Percentiles rank a stretch among this genome's conserved stretches.
Conservation (phyloP, 306 rosid genomes). For the Pyrus communis region DNA sequence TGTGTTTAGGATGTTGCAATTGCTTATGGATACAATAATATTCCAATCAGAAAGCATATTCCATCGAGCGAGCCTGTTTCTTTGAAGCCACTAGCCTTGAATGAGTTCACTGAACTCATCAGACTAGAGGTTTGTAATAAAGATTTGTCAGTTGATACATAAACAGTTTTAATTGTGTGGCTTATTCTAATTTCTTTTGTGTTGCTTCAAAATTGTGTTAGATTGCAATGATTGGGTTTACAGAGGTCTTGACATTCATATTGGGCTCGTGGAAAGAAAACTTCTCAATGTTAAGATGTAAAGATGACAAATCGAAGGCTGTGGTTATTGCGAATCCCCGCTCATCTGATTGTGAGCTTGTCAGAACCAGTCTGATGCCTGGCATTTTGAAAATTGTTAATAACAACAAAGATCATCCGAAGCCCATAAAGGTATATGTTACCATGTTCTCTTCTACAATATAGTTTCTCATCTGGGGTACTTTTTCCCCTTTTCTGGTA, state of each 20-base stretch:
- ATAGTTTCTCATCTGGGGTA: background rate
- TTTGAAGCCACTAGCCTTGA: conserved; percentile 64
- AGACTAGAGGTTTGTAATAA: conserved; percentile 56
- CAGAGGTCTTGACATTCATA: conserved; percentile 85
- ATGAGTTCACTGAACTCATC: conserved; percentile 71
- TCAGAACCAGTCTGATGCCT: conserved; percentile 80
- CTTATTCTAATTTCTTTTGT: background rate
- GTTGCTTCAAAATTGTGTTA: conserved; percentile 22
- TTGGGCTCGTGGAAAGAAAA: conserved; percentile 78
- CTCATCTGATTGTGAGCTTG: conserved; percentile 84
- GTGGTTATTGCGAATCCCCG: conserved; percentile 86
- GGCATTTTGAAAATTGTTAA: conserved; percentile 82
- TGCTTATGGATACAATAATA: conserved; percentile 75
- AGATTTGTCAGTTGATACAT: conserved; percentile 10
- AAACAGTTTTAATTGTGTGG: background rate
- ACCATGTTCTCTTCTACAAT: background rate
- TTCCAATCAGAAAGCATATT: conserved; percentile 50
- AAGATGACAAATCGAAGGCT: conserved; percentile 60
- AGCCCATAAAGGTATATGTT: conserved; percentile 76
- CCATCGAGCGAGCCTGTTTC: conserved; percentile 62
- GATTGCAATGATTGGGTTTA: conserved; percentile 79
- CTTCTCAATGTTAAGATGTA: conserved; percentile 67
- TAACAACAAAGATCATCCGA: conserved; percentile 88
- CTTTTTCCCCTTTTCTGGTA: background rate
- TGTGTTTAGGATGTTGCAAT: conserved; percentile 78